Base-by-base conservation (phyloP, 1,284 basidiomycete species). In the Rhodofomes roseus region DNA sequence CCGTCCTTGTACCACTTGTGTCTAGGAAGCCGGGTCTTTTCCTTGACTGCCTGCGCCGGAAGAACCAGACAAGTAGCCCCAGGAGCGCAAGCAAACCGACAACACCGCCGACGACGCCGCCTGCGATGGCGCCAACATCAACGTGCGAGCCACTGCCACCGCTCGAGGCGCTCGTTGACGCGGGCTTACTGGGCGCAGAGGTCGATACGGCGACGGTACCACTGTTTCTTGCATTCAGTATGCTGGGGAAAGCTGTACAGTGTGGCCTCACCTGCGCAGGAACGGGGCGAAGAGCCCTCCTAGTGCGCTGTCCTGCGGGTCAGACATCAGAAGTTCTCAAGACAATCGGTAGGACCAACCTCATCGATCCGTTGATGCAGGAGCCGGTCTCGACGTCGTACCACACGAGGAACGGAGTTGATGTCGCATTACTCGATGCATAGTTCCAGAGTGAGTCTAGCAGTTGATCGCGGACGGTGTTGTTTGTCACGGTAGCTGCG, bases 21-120 rank as follows among this genome's bases (percentile, higher is more conserved):
- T 52, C 50, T 3, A 36, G 22, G 29, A 52, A 12, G 22, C 3
- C 27, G 20, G 12, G 12, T 14, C 11, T 20, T 31, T 52, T 36
- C 34, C n/a, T 29, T 2, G 18, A 6, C 34, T 14, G n/a, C 9
- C 50, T 29, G 6, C 31, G 50, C 7, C 50, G 31, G 11, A 52
- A 5, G 14, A 52, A n/a, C 50, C 29, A 55, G 22, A 62, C n/a
- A 50, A 62, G 55, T 23, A 55, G 39, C 14, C 46, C 57, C 4
- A 60, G 11, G 3, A 51, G 37, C 5, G 56, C 54, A 22, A 63
- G 23, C 20, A 65, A 20, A 12, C 60, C 52, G 12, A 37, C 53
- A 9, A 68, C 46, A 8, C 62, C 65, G 18, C 66, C 66, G 2
- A 65, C 56, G 29, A 64, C 62, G 8, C 66, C 66, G 5, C 66